phyloP scores from a whole-genome alignment of 2,329 filamentous ascomycete genomes.

The Ophiostoma ips region DNA sequence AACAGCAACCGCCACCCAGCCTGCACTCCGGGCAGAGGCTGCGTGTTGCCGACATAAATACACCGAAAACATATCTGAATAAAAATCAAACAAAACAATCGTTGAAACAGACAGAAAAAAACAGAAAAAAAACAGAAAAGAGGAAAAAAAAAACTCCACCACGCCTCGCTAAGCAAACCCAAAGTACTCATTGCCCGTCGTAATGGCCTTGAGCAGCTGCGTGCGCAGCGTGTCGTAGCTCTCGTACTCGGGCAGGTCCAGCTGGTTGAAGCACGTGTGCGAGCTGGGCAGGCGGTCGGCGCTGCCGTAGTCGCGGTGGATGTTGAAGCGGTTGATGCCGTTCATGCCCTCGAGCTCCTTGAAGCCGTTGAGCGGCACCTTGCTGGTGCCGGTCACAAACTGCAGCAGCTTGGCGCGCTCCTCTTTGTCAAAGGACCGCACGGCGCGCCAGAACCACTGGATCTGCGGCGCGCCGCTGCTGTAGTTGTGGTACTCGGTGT shows the following conservation, averaged over 20 bases:
- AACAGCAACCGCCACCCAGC: background rate
- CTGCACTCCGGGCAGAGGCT: background rate
- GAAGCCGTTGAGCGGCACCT: slow-evolving; percentile 96
- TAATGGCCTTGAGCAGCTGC: slow-evolving; percentile 89
- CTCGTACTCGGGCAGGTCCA: slow-evolving; percentile 96
- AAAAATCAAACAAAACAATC: background rate
- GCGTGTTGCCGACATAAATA: too few species aligned
- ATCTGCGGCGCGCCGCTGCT: slow-evolving; percentile 87
- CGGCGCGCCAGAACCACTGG: slow-evolving; percentile 98
- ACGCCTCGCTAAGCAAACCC: slow-evolving; percentile 61
- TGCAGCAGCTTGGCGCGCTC: slow-evolving; percentile 94
- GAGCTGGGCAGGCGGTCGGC: slow-evolving; percentile 92
- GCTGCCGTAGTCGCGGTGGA: slow-evolving; percentile 92
- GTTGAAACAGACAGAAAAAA: background rate
- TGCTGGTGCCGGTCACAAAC: slow-evolving; percentile 96
- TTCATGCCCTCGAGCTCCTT: slow-evolving; percentile 99
- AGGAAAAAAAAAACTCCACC: background rate
- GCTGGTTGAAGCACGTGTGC: slow-evolving; percentile 98
- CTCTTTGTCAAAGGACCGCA: slow-evolving; percentile 96
- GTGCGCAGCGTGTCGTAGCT: slow-evolving; percentile 82
- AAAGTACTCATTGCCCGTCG: slow-evolving; percentile 94
- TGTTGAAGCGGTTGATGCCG: slow-evolving; percentile 94
- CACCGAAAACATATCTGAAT: background rate
- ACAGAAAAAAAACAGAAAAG: background rate
- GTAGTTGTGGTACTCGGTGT: slow-evolving; percentile 98